These are phyloP conservation scores for Ophiostoma pallidulum DNA, from an alignment of 2,329 filamentous ascomycete species.

Conservation along the genomic window DNA sequence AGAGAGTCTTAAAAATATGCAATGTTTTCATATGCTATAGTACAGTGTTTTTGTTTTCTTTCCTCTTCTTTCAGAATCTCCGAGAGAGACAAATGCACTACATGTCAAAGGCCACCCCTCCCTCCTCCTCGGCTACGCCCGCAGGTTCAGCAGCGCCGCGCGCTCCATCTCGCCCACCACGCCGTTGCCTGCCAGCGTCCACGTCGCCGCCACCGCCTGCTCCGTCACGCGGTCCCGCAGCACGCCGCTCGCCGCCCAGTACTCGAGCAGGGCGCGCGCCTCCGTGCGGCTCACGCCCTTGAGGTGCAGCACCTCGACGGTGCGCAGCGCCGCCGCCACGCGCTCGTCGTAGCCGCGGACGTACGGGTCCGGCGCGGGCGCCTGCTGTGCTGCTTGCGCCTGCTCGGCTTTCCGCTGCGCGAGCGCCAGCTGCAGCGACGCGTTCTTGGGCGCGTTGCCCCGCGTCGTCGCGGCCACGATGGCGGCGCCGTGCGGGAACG, in stretches of 20 bases:
- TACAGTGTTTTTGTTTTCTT: not conserved
- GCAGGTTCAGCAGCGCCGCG: conserved; percentile 42
- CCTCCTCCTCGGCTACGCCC: conserved; percentile 23
- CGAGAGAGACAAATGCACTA: no score
- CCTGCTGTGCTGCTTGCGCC: not conserved
- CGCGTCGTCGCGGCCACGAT: conserved; percentile 65
- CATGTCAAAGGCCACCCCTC: no score
- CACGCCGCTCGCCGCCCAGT: conserved; percentile 82
- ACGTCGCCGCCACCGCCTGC: conserved; percentile 65
- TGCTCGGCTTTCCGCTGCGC: conserved; percentile 41
- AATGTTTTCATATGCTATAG: conserved; percentile 2
- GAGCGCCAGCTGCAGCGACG: conserved; percentile 61
- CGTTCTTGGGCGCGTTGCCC: conserved; percentile 57
- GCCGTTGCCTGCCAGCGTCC: conserved; percentile 72
- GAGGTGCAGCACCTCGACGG: conserved; percentile 46
- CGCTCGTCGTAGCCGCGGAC: conserved; percentile 47
- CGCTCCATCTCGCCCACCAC: conserved; percentile 81
- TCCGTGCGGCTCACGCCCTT: conserved; percentile 64
- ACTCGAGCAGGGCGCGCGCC: conserved; percentile 75
- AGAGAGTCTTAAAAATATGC: conserved; percentile 4
- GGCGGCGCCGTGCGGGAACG: conserved; percentile 64
- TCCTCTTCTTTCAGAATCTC: not conserved
- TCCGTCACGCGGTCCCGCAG: conserved; percentile 62
- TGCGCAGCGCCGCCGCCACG: conserved; percentile 42
- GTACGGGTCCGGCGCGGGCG: conserved; percentile 40